Percentiles rank a stretch among this genome's conserved stretches.
phyloP scores from a whole-genome alignment of 768 basidiomycete species.

The Mycena haematopus region DNA sequence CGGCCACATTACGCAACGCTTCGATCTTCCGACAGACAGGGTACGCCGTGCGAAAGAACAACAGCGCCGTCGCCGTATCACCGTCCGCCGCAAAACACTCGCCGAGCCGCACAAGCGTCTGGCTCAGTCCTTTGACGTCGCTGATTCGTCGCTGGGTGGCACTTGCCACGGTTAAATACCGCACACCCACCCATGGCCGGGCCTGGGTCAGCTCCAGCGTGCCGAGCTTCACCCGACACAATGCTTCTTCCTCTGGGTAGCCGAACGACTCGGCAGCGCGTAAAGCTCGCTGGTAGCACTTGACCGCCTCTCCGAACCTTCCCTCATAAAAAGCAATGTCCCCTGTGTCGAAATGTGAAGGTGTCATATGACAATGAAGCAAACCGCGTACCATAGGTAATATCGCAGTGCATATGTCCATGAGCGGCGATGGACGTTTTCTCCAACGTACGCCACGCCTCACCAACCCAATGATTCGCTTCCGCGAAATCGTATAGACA shows the following conservation, averaged over 20 bases:
- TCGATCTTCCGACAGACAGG: slow-evolving; percentile 23
- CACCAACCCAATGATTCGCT: slow-evolving; percentile 18
- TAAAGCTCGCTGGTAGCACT: slow-evolving; percentile 22
- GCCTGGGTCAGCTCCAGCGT: slow-evolving; percentile 17
- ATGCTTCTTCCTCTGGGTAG: slow-evolving; percentile 23
- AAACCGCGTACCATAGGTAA: slow-evolving; percentile 18
- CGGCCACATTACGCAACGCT: slow-evolving; percentile 17
- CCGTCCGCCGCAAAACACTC: slow-evolving; percentile 23
- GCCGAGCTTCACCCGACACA: slow-evolving; percentile 25
- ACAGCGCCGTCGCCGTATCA: slow-evolving; percentile 6
- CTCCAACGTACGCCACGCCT: slow-evolving; percentile 15
- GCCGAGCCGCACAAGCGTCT: slow-evolving; percentile 28
- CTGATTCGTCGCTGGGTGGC: slow-evolving; percentile 21
- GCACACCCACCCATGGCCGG: slow-evolving; percentile 22
- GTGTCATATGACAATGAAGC: background rate
- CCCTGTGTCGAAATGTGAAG: slow-evolving; percentile 11
- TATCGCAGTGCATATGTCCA: slow-evolving; percentile 26
- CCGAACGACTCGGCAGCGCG: slow-evolving; percentile 18
- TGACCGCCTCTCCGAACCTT: slow-evolving; percentile 15
- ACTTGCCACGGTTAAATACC: slow-evolving; percentile 24
- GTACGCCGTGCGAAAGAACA: slow-evolving; percentile 24
- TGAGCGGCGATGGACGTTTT: background rate
- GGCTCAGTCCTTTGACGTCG: slow-evolving; percentile 27
- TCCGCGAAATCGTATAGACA: slow-evolving; percentile 25
- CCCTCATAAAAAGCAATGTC: slow-evolving; percentile 24